Conservation (phyloP, 2,329 filamentous ascomycete species). For the Pseudogymnoascus pannorum region DNA sequence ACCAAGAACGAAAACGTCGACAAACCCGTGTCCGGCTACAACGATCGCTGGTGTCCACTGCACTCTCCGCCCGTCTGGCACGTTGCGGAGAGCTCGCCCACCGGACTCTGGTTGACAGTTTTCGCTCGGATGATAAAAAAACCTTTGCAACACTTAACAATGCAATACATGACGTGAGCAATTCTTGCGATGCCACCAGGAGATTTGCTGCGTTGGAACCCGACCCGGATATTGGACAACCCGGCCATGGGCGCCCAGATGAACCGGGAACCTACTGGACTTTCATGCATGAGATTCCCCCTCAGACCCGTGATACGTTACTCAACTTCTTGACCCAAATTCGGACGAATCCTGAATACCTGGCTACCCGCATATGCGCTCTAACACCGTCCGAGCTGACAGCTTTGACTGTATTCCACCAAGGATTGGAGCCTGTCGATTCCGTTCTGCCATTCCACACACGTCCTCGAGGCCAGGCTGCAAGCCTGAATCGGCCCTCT, state of each 20-base stretch:
- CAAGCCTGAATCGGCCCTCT: slow-evolving; percentile 39
- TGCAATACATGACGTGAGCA: slow-evolving; percentile 71
- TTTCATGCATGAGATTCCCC: slow-evolving; percentile 67
- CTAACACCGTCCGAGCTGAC: slow-evolving; percentile 71
- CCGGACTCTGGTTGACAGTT: slow-evolving; percentile 68
- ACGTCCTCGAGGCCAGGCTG: slow-evolving; percentile 36
- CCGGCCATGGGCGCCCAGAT: slow-evolving; percentile 30
- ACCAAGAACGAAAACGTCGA: slow-evolving; percentile 72
- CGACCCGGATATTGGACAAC: slow-evolving; percentile 52
- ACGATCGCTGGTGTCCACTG: slow-evolving; percentile 66
- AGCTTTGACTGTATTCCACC: slow-evolving; percentile 69
- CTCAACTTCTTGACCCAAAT: slow-evolving; percentile 74
- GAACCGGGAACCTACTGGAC: slow-evolving; percentile 41
- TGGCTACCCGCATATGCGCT: slow-evolving; percentile 73
- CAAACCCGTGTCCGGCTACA: slow-evolving; percentile 68
- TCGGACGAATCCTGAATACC: slow-evolving; percentile 78
- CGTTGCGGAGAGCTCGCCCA: slow-evolving; percentile 69
- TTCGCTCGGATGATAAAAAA: slow-evolving; percentile 72
- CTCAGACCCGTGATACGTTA: slow-evolving; percentile 66
- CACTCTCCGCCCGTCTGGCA: slow-evolving; percentile 65
- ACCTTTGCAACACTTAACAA: slow-evolving; percentile 67
- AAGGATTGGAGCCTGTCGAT: slow-evolving; percentile 72
- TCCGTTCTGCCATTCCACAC: slow-evolving; percentile 69
- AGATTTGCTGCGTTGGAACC: slow-evolving; percentile 65
- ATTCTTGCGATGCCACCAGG: slow-evolving; percentile 65